These are phyloP conservation scores for Moniliophthora roreri DNA, from an alignment of 1,284 basidiomycete species.

Conservation along the genomic window DNA sequence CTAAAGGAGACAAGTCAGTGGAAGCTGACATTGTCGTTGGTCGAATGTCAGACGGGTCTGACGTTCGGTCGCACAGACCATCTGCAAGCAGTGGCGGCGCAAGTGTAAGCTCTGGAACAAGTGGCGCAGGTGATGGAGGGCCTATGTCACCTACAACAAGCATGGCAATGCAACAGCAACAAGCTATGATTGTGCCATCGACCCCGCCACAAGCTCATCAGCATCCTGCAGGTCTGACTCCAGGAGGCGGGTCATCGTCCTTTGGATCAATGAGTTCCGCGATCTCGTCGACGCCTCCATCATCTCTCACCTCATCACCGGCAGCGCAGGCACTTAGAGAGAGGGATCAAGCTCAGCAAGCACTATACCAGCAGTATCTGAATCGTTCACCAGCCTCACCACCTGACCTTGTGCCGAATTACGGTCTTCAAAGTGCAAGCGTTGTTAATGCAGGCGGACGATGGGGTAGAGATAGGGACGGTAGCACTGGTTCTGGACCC, in stretches of 20 bases:
- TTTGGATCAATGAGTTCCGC: conserved; percentile 13
- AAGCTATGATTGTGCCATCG: conserved; percentile 26
- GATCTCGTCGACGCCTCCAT: conserved; percentile 15
- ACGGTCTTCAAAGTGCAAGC: conserved; percentile 66
- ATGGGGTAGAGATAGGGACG: background rate
- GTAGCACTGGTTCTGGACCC: conserved; percentile 30
- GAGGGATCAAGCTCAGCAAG: conserved; percentile 85
- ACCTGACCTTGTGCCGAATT: conserved; percentile 68
- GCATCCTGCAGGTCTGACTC: conserved; percentile 33
- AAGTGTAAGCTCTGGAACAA: conserved; percentile 2
- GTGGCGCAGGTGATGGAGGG: conserved; percentile 20
- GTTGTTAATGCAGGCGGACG: conserved; percentile 39
- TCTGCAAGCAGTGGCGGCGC: background rate
- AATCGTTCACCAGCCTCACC: conserved; percentile 76
- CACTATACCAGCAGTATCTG: conserved; percentile 88
- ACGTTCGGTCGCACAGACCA: background rate
- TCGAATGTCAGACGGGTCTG: background rate
- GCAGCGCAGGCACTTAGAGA: conserved; percentile 35
- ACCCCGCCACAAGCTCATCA: conserved; percentile 28
- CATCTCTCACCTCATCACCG: conserved; percentile 68
- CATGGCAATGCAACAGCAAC: conserved; percentile 57
- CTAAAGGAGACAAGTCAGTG: conserved; percentile 24
- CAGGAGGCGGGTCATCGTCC: conserved; percentile 31
- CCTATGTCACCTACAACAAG: conserved; percentile 47
- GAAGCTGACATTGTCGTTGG: conserved; percentile 1